These are phyloP conservation scores for Trypanosoma theileri DNA, from an alignment of 208 protist species.

Conservation along the genomic window DNA sequence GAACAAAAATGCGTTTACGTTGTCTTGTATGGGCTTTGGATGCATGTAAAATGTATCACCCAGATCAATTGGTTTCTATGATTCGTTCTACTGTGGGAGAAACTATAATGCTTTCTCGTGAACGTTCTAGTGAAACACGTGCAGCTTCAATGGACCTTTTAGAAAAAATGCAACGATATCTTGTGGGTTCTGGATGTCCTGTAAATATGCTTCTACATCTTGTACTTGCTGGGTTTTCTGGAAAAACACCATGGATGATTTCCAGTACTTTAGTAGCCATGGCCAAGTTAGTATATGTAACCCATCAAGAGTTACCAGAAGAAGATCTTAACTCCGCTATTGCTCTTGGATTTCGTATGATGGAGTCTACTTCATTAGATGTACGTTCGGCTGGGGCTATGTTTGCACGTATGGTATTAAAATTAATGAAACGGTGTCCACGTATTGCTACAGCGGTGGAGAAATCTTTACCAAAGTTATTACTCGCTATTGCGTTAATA, in stretches of 20 bases:
- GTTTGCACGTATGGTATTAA: constrained; percentile 83
- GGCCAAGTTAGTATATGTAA: constrained; percentile 81
- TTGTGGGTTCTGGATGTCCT: constrained; percentile 54
- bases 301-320: constrained; percentile 60
- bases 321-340: constrained; percentile 63
- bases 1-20: constrained; percentile 85
- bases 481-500: constrained; percentile 77
- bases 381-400: constrained; percentile 72
- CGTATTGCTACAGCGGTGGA: constrained; percentile 51
- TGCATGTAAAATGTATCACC: constrained; percentile 87
- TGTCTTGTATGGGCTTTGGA: constrained; percentile 86
- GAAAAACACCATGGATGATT: constrained; percentile 75
- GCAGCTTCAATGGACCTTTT: constrained; percentile 81
- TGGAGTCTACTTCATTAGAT: constrained; percentile 67
- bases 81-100: constrained; percentile 66
- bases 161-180: constrained; percentile 87
- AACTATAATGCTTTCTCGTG: constrained; percentile 75
- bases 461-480: constrained; percentile 63
- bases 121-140: constrained; percentile 78
- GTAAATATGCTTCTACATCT: constrained; percentile 73
- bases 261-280: constrained; percentile 80
- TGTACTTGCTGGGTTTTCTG: constrained; percentile 74
- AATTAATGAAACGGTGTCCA: constrained; percentile 74
- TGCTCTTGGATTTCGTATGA: constrained; percentile 69
- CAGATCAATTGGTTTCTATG: constrained; percentile 53